Evolutionary conservation across 495 filamentous ascomycete species (phyloP), one percentile per base, ranked within the genome.

Genomic region (Talaromyces trachyspermus): DNA sequence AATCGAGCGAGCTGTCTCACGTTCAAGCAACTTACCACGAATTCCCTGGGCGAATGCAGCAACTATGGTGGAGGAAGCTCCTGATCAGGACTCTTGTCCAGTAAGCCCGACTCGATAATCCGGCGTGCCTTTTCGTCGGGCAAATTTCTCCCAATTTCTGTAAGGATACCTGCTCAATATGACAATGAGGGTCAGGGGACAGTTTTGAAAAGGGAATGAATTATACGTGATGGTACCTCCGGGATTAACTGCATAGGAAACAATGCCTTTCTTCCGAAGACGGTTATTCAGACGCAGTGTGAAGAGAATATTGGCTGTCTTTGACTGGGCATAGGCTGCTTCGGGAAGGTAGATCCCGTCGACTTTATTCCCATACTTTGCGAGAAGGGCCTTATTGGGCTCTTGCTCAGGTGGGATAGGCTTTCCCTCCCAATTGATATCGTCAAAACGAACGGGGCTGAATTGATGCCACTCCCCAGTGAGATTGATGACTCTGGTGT

Each of bases 231-330:
- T 19, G 15, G 14, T 24, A 59, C 56, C 57, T 20, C 56, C 56
- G 24, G 56, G 56, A 40, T 59, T 54, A 14, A 59, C 56, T 38
- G 44, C 49, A 42, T 59, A 59, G 5, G 56, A 57, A 2, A 54
- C 46, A 8, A 59, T 54, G 1, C 56, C 56, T 25, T 30, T 49
- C 11, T 36, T 24, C 18, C 30, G 33, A 22, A 59, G 37, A 14
- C 51, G 33, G 10, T 42, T 40, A 11, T 46, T 52, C 35, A 59
- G 40, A 29, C n/a, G 20, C 22, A 48, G 22, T 15, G 46, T 41
- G 17, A 80, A 79, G 32, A 82, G 49, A n/a, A 82, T 66, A 48
- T 81, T 83, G 20, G 78, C 80, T 25, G 78, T 73, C 60, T 83
- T 83, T 43, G 74, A 76, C 46, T 85, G 74, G 3, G 67, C 72